These are phyloP conservation scores for Fusarium sp. DNA, from an alignment of 2,329 filamentous ascomycete genomes.

Conservation along the genomic window DNA sequence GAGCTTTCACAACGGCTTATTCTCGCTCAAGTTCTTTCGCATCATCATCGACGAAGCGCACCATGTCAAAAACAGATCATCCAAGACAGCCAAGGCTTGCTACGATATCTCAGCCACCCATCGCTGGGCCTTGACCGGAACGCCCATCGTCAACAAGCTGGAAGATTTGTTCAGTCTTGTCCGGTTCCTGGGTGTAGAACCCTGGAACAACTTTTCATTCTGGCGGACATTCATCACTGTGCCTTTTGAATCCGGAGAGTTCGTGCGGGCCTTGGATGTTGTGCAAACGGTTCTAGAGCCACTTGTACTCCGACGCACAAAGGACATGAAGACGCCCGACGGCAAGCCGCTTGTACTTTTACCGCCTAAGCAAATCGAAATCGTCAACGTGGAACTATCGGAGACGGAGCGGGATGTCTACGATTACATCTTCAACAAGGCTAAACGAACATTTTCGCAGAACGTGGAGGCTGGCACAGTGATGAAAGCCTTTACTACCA, in stretches of 20 bases:
- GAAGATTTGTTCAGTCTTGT: constrained; percentile 96
- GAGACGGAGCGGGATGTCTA: constrained; percentile 89
- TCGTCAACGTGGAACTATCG: constrained; percentile 87
- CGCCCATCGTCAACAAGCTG: constrained; percentile 93
- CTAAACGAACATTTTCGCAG: constrained; percentile 82
- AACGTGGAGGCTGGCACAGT: constrained; percentile 93
- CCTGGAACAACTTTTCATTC: constrained; percentile 98
- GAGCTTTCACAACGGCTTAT: constrained; percentile 75
- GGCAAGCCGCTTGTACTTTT: constrained; percentile 79
- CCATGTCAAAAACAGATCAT: constrained; percentile 87
- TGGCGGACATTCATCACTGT: constrained; percentile 99
- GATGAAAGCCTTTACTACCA: constrained; percentile 94
- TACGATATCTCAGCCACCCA: constrained; percentile 88
- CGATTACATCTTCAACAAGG: constrained; percentile 84
- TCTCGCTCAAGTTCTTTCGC: constrained; percentile 93
- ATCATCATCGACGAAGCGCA: constrained; percentile 96
- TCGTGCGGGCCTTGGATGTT: constrained; percentile 91
- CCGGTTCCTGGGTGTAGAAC: constrained; percentile 90
- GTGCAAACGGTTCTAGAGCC: constrained; percentile 97
- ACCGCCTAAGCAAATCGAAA: constrained; percentile 81
- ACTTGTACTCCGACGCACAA: constrained; percentile 92
- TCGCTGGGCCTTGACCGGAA: constrained; percentile 93
- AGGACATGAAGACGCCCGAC: constrained; percentile 96
- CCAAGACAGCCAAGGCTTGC: constrained; percentile 94
- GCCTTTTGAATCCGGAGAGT: constrained; percentile 95